Evolutionary conservation across 2,329 filamentous ascomycete species (phyloP), one percentile per base, ranked within the genome.

Genomic region (Aureobasidium leucospermi): DNA sequence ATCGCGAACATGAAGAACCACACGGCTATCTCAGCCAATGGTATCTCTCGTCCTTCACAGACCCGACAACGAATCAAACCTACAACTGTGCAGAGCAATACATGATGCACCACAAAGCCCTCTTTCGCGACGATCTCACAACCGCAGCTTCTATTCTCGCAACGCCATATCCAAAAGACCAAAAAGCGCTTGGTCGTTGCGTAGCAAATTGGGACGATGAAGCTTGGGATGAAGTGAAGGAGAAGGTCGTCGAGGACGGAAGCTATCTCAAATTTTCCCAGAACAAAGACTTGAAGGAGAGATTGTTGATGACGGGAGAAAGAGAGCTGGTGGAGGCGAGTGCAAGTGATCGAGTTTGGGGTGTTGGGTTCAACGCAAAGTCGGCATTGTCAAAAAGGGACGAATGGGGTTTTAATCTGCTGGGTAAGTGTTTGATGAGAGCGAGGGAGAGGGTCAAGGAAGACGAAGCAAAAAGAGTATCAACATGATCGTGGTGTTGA

Each of bases 261-360:
- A 86, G 79, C 58, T 75, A 78, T 53, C 75, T 79, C 65, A 88
- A 88, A 66, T 87, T 87, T 15, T 66, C 72, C 16, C 66, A 74
- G n/a, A 73, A 76, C 2, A 68, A 70, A 6, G 71, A 73, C 15
- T 68, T 87, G 64, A 74, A 70, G 49, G 71, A 69, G 31, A 69
- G 74, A 71, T 66, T 89, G 62, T 69, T 88, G 45, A 75, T 68
- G 10, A 88, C 86, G 1, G 83, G 81, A 0, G 78, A 83, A 4
- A 73, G 79, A 47, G 81, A 85, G 69, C 67, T 89, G 19, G 82
- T 87, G 1, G 85, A 86, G 72, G 73, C 74, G 1, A 73, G 69
- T 34, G 82, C 84, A 8, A 76, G 70, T 62, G 85, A 89, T 73
- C 67, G 76, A 5, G 79, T 88, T 57, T 89, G 85, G 86, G 86